Percentiles rank a stretch among this genome's conserved stretches.
Evolutionary conservation across 192 early-diverging fungal species (phyloP).

Genomic region (Pilobolus umbonatus): DNA sequence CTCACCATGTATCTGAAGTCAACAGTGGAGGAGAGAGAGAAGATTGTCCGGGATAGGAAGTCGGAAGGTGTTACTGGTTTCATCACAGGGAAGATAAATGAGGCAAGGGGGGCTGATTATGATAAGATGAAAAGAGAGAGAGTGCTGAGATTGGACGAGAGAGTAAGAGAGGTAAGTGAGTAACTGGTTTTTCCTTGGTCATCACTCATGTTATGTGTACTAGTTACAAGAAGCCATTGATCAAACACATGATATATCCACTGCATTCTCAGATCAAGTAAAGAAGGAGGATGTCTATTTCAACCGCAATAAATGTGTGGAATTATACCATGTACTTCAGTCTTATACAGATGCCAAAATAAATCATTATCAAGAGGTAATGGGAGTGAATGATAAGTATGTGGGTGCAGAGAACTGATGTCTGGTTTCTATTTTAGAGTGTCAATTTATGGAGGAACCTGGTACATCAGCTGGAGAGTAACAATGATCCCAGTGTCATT

Average conservation of each 20-base stretch:
- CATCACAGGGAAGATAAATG: constrained; percentile 83
- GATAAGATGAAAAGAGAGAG: constrained; percentile 78
- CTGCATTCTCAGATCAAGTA: constrained; percentile 74
- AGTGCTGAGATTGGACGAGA: constrained; percentile 65
- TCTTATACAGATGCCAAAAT: constrained; percentile 76
- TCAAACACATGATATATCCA: constrained; percentile 61
- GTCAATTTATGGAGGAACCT: constrained; percentile 13
- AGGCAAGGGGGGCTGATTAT: constrained; percentile 82
- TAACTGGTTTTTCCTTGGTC: no score
- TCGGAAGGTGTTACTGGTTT: constrained; percentile 66
- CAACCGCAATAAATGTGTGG: constrained; percentile 68
- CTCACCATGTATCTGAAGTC: constrained; percentile 72
- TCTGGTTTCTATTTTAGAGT: not conserved
- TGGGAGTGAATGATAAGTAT: not conserved
- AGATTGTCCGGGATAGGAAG: constrained; percentile 53
- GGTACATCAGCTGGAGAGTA: constrained; percentile 7
- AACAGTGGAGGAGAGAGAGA: constrained; percentile 67
- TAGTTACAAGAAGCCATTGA: constrained; percentile 83
- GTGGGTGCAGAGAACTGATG: not conserved
- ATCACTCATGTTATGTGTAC: not conserved
- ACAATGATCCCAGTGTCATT: not conserved
- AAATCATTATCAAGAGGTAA: constrained; percentile 76
- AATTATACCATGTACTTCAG: constrained; percentile 74
- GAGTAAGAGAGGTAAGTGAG: constrained; percentile 60
- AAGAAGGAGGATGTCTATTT: constrained; percentile 83